These are phyloP conservation scores for Monascus ruber DNA, from an alignment of 2,329 filamentous ascomycete genomes.

Conservation along the genomic window DNA sequence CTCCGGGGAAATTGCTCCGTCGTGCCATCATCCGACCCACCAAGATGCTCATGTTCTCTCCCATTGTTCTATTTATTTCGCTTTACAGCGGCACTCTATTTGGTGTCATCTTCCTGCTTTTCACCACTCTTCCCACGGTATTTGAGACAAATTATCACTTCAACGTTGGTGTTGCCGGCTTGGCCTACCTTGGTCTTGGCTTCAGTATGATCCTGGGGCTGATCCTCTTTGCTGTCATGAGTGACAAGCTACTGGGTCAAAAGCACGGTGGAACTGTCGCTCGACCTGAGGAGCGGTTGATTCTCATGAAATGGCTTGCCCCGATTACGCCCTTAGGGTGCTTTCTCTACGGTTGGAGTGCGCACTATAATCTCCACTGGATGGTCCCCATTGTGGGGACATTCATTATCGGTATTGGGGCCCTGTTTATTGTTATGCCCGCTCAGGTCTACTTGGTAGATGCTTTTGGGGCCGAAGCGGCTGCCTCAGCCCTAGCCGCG, in stretches of 20 bases:
- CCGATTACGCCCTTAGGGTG: conserved; percentile 10
- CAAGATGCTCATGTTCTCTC: conserved; percentile 36
- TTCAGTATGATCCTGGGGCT: conserved; percentile 22
- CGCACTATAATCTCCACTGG: conserved; percentile 13
- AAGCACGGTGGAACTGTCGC: conserved; percentile 4
- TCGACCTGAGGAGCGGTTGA: conserved; percentile 11
- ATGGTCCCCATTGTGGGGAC: conserved; percentile 14
- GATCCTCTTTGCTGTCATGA: conserved; percentile 5
- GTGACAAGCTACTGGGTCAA: conserved; percentile 5
- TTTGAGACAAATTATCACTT: conserved; percentile 44
- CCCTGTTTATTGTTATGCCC: conserved; percentile 24
- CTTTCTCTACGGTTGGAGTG: conserved; percentile 15
- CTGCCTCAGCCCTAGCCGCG: conserved; percentile 37
- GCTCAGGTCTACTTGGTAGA: conserved; percentile 40
- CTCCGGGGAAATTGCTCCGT: conserved; percentile 28
- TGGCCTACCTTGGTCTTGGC: conserved; percentile 41
- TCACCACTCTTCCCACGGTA: conserved; percentile 45
- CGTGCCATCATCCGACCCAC: conserved; percentile 37
- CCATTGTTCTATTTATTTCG: conserved; percentile 42
- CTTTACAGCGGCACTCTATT: conserved; percentile 47
- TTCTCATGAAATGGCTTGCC: conserved; percentile 11
- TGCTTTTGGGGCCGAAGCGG: conserved; percentile 34
- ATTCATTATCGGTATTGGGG: conserved; percentile 13
- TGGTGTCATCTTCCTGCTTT: conserved; percentile 45
- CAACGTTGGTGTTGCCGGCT: conserved; percentile 28